Evolutionary conservation across 306 rosid genomes (phyloP), one percentile per base, ranked within the genome.

Genomic region (Myrica gale): DNA sequence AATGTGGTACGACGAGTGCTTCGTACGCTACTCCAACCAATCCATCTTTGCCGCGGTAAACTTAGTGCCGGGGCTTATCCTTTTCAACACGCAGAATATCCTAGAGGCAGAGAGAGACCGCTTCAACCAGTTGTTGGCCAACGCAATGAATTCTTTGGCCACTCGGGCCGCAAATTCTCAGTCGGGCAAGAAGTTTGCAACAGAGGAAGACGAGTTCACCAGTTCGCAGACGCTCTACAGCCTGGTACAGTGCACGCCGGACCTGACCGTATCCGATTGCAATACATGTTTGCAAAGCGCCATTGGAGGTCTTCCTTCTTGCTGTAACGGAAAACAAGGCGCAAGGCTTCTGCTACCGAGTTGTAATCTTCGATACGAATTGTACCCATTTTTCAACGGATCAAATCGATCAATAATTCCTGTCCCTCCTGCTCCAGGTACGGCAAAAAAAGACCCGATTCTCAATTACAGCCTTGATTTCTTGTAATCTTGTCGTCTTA

Each of bases 1-100:
- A 0, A 46, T 82, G 1, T 82, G 85, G 87, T 78, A 74, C 67
- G 81, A 79, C 0, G 74, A 77, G 43, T 86, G 87, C 74, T 52
- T 83, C 74, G 3, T 86, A 20, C 79, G 85, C 4, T 85, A 76
- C 80, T 79, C 82, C 0, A 23, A 83, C 61, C 9, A 55, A 19
- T 51, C 83, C 9, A 74, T 83, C 69, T 76, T 75, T 39, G 68
- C 80, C 21, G 11, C 13, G 0, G 0, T 76, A 1, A 32, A 61
- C 44, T 44, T 11, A 61, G 9, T 1, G n/a, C 68, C 68, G 9
- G 9, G 1, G n/a, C 0, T 5, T 1, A 0, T 0, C 0, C 7
- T 23, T 0, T 0, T 0, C 6, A 23, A 41, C 66, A 4, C 42
- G 16, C 42, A 54, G 23, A 54, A n/a, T 9, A 23, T 58, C 17